phyloP scores from a whole-genome alignment of 176 grass and related monocot species.

The Zea mays region Zm-B73-REFERENCE-NAM-5.0 NC_050101.1:179096001-179096500 shows the following conservation, averaged over 20 bases:
- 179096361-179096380: conserved; percentile 15
- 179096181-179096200: not conserved
- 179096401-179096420: conserved; percentile 10
- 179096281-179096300: not conserved
- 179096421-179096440: conserved; percentile 10
- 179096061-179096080: not conserved
- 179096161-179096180: not conserved
- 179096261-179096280: conserved; percentile 17
- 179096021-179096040: conserved; percentile 31
- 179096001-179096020: not conserved
- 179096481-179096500: conserved; percentile 11
- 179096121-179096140: not conserved
- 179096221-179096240: conserved; percentile 3
- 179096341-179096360: not conserved
- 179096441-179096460: conserved; percentile 7
- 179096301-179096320: conserved; percentile 1
- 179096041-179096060: not conserved
- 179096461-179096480: conserved; percentile 18
- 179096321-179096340: not conserved
- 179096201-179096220: conserved; percentile 6
- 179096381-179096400: not conserved
- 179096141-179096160: not conserved
- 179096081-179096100: not conserved
- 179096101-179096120: not conserved
- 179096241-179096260: not conserved